Evolutionary conservation across 352 stramenopile species (phyloP), one percentile per base, ranked within the genome.

Genomic region (Thalassiosira ordinaria): DNA sequence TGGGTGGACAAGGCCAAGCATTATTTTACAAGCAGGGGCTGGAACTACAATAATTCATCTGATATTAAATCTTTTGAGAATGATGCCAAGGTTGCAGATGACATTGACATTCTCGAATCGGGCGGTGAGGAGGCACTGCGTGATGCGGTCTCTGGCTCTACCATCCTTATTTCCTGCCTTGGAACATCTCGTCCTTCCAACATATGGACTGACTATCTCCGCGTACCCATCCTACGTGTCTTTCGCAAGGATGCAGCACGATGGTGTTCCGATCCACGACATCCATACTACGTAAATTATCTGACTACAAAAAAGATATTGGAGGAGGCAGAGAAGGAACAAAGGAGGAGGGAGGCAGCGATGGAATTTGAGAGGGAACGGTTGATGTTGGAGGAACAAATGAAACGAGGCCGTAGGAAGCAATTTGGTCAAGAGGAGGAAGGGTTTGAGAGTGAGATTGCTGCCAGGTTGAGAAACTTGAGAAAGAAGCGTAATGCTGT

Each of bases 231-330:
- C 18, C 53, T 74, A 24, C 27, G 87, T 16, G 24, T 90, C 11
- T 82, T 89, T 62, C 69, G 73, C 11, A 41, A 65, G 16, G 70
- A 89, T 80, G 82, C 82, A 0, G 71, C 52, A 11, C 51, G 47
- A 44, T 92, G 87, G 87, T 92, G 87, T 67, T 60, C 20, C 0
- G 87, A 92, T 63, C 13, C 16, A 9, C 31, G 41, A 0, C 87
- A 92, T 83, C 87, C 87, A 0, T 92, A 89, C 57, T 91, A 89
- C 57, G 78, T 91, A 1, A 74, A 90, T 76, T 92, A 88, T 65
- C 26, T 70, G 18, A 70, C 65, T 5, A 90, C 83, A 1, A 74
- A 77, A 14, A 89, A 87, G 52, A 81, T 81, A 39, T 64, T 92
- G 60, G 78, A 79, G 52, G 84, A 74, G 52, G 85, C 74, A 0